phyloP scores from a whole-genome alignment of 2,329 filamentous ascomycete genomes.

The Neopestalotiopsis sp. region DNA sequence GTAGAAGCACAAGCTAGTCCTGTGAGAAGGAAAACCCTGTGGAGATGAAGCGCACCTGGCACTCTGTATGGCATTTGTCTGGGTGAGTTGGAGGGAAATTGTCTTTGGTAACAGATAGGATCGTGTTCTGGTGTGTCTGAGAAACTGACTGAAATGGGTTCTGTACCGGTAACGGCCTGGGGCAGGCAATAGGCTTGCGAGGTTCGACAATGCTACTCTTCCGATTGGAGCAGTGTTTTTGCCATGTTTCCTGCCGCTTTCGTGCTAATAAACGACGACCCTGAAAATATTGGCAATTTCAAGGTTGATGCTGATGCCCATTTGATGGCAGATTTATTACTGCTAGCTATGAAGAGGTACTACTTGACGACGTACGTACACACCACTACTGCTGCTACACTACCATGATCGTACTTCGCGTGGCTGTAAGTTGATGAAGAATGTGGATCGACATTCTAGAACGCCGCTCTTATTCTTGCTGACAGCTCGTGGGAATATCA shows the following conservation, averaged over 20 bases:
- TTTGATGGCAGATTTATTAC: not conserved
- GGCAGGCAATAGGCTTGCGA: not conserved
- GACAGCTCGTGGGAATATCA: not conserved
- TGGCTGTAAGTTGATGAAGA: not conserved
- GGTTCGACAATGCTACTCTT: slow-evolving; percentile 4
- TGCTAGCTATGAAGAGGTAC: not conserved
- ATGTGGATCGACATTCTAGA: not conserved
- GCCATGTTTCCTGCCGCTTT: slow-evolving; percentile 5
- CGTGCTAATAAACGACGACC: slow-evolving; percentile 4
- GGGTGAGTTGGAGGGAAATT: not conserved
- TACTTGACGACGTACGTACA: not conserved
- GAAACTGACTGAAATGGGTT: not conserved
- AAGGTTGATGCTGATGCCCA: slow-evolving; percentile 6
- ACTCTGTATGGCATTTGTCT: not conserved
- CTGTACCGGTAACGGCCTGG: slow-evolving; percentile 6
- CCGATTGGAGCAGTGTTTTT: slow-evolving; percentile 8
- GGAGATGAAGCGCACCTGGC: slow-evolving; percentile 2
- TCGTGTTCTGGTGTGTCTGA: not conserved
- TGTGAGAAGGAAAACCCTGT: no score
- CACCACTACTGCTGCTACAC: not conserved
- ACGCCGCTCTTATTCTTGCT: not conserved
- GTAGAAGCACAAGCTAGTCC: not conserved
- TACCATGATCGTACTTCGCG: not conserved
- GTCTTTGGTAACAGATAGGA: not conserved
- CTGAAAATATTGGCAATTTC: slow-evolving; percentile 6